Evolutionary conservation across 2,329 filamentous ascomycete species (phyloP).

Genomic region (Nannizziopsis barbatae): DNA sequence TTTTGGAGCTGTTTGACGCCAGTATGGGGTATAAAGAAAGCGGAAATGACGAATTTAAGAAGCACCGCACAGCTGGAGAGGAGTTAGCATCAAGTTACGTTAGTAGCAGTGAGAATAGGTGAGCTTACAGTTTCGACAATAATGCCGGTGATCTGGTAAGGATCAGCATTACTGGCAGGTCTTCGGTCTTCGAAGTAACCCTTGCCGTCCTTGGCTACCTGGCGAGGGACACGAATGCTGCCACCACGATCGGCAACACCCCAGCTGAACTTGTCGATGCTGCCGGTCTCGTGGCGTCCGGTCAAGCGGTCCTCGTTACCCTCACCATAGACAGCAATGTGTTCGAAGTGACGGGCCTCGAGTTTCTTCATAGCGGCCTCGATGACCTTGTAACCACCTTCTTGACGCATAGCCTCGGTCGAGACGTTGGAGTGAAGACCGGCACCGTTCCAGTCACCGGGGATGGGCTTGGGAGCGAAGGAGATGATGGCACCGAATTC

Average conservation of each 20-base stretch:
- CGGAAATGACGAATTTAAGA: conserved; percentile 29
- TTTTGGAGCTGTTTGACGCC: conserved; percentile 1
- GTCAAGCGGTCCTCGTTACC: conserved; percentile 92
- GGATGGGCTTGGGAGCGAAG: conserved; percentile 88
- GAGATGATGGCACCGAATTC: conserved; percentile 95
- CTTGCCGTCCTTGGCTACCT: conserved; percentile 74
- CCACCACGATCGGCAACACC: conserved; percentile 93
- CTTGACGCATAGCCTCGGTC: conserved; percentile 72
- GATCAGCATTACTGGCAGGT: conserved; percentile 75
- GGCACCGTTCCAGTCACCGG: conserved; percentile 93
- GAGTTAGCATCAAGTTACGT: background rate
- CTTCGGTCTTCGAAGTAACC: conserved; percentile 87
- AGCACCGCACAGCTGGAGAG: conserved; percentile 30
- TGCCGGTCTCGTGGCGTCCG: conserved; percentile 85
- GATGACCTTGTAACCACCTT: conserved; percentile 92
- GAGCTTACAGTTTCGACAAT: conserved; percentile 56
- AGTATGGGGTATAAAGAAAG: conserved; percentile 31
- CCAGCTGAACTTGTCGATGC: conserved; percentile 85
- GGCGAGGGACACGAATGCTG: conserved; percentile 83
- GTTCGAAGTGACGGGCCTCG: conserved; percentile 64
- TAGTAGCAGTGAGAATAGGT: background rate
- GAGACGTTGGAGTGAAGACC: conserved; percentile 93
- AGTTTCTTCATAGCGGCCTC: conserved; percentile 78
- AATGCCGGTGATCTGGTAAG: conserved; percentile 73
- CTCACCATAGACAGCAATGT: conserved; percentile 89